These are phyloP conservation scores for Herpetomonas muscarum DNA, from an alignment of 208 protist species.

Conservation along the genomic window DNA sequence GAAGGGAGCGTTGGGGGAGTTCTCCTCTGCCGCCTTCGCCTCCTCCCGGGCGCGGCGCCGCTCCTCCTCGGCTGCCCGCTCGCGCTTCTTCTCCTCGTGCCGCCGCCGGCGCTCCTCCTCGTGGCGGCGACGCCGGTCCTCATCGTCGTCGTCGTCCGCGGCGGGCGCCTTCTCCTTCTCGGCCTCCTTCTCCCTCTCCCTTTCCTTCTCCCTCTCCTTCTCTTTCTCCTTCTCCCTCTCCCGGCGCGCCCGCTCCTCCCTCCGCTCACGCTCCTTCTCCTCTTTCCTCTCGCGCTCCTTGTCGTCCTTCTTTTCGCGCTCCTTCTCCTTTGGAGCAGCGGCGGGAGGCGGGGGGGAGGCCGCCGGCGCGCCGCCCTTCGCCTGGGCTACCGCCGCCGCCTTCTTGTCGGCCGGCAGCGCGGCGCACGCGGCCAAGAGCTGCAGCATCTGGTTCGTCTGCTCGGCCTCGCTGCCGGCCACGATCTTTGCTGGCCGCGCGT, in stretches of 20 bases:
- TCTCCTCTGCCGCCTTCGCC: neutral
- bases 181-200: slow-evolving; percentile 17
- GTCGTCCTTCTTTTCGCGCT: slow-evolving; percentile 11
- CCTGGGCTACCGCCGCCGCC: slow-evolving; percentile 51
- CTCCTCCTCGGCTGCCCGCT: slow-evolving; percentile 27
- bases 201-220: slow-evolving; percentile 26
- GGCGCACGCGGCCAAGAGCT: slow-evolving; percentile 74
- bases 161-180: slow-evolving; percentile 11
- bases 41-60: neutral
- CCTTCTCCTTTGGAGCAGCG: slow-evolving; percentile 11
- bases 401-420: slow-evolving; percentile 55
- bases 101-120: slow-evolving; percentile 52
- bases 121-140: slow-evolving; percentile 56
- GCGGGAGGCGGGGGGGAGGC: slow-evolving; percentile 5
- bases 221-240: slow-evolving; percentile 11
- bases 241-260: slow-evolving; percentile 7
- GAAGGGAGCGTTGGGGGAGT: slow-evolving; percentile 2
- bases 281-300: slow-evolving; percentile 21
- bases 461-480: slow-evolving; percentile 83
- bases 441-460: slow-evolving; percentile 85
- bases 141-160: slow-evolving; percentile 26
- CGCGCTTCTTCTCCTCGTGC: slow-evolving; percentile 45
- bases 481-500: slow-evolving; percentile 78
- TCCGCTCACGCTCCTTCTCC: slow-evolving; percentile 12
- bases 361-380: slow-evolving; percentile 24